These are phyloP conservation scores for Huntiella bhutanensis DNA, from an alignment of 2,329 filamentous ascomycete genomes.

Conservation along the genomic window DNA sequence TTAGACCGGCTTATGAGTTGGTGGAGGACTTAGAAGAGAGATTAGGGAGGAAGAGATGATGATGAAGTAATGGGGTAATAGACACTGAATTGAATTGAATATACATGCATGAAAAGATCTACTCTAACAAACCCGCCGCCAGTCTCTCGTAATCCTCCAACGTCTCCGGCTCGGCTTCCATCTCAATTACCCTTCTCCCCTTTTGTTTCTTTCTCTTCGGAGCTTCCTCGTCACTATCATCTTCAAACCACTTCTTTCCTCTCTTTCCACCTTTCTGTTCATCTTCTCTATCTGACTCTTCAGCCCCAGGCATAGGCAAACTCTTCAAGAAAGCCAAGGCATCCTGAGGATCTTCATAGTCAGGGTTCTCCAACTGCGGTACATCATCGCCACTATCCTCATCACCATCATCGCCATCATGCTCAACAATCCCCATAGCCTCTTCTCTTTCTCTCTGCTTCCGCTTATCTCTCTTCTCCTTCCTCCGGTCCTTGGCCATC, in stretches of 20 bases:
- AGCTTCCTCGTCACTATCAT: slow-evolving; percentile 24
- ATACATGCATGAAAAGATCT: slow-evolving; percentile 9
- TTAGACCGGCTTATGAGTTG: slow-evolving; percentile 58
- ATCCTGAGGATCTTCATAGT: slow-evolving; percentile 28
- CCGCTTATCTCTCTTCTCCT: slow-evolving; percentile 55
- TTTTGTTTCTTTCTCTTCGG: slow-evolving; percentile 18
- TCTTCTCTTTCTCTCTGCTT: slow-evolving; percentile 43
- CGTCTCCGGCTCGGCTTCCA: slow-evolving; percentile 53
- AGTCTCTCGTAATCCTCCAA: slow-evolving; percentile 62
- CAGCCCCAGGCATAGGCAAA: slow-evolving; percentile 29
- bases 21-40: slow-evolving; percentile 60
- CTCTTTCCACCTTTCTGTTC: slow-evolving; percentile 29
- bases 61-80: not conserved
- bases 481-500: slow-evolving; percentile 56
- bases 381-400: slow-evolving; percentile 2
- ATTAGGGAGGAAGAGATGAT: slow-evolving; percentile 41
- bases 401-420: slow-evolving; percentile 12
- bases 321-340: slow-evolving; percentile 39
- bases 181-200: slow-evolving; percentile 38
- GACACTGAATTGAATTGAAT: not conserved
- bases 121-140: slow-evolving; percentile 51
- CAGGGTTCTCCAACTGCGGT: slow-evolving; percentile 19
- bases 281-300: slow-evolving; percentile 14
- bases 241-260: slow-evolving; percentile 66
- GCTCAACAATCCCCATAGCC: slow-evolving; percentile 15